Conservation (phyloP, 2,329 filamentous ascomycete species). For the Penicillium sp. region DNA sequence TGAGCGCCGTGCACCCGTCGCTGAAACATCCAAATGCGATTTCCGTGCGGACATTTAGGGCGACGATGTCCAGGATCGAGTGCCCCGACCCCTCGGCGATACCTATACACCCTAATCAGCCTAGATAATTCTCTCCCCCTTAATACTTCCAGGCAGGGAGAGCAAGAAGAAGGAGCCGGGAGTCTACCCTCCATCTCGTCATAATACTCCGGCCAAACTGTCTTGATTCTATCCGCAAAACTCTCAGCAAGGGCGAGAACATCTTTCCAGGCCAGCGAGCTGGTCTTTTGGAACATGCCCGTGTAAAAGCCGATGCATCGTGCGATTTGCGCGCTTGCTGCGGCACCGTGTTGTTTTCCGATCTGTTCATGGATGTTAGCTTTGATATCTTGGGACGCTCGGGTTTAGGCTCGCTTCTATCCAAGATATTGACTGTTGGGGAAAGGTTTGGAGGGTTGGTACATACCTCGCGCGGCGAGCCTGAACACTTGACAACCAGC, state of each 20-base stretch:
- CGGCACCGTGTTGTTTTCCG: background rate
- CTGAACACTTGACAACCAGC: background rate
- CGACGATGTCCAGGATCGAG: background rate
- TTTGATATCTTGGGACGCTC: too few relatives aligned
- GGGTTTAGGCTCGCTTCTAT: too few relatives aligned
- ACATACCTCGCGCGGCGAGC: background rate
- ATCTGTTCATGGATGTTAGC: background rate
- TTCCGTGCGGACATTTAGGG: conserved; percentile 7
- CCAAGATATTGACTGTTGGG: too few relatives aligned
- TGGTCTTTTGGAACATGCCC: background rate
- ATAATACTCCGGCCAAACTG: background rate
- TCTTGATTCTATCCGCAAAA: background rate
- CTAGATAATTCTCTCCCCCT: background rate
- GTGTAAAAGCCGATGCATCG: background rate
- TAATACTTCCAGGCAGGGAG: too few relatives aligned
- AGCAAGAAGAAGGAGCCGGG: background rate
- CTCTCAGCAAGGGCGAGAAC: background rate
- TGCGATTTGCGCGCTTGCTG: background rate
- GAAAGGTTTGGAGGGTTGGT: background rate
- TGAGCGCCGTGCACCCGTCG: background rate
- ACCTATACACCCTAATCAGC: background rate
- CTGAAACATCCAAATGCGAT: conserved; percentile 9
- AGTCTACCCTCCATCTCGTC: background rate
- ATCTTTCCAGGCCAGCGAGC: background rate
- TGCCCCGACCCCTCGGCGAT: background rate